Evolutionary conservation across 163 green algal species (phyloP).

Genomic region (Smithsoniella earleae): DNA sequence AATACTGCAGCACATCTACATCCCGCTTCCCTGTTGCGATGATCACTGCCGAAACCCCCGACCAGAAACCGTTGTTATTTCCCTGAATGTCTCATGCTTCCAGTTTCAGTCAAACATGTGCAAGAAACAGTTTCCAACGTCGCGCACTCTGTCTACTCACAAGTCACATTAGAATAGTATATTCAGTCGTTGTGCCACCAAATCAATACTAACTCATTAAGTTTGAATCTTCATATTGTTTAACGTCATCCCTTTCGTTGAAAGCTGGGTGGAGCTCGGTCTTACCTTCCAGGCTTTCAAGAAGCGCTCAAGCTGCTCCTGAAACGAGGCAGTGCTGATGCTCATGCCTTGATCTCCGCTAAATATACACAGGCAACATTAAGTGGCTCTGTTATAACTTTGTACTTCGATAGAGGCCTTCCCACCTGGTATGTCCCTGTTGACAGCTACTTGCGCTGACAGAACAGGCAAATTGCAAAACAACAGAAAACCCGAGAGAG

Average conservation of each 20-base stretch:
- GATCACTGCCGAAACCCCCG: not conserved
- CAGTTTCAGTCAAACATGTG: not conserved
- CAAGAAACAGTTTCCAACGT: no score
- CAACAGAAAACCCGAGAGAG: no score
- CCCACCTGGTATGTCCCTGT: no score
- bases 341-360: not conserved
- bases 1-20: slow-evolving; percentile 76
- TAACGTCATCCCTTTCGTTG: not conserved
- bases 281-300: slow-evolving; percentile 21
- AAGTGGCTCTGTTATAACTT: no score
- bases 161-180: no score
- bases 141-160: no score
- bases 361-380: no score
- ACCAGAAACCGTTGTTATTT: not conserved
- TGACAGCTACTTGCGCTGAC: no score
- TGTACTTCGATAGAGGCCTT: no score
- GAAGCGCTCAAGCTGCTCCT: slow-evolving; percentile 18
- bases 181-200: not conserved
- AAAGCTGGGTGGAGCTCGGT: no score
- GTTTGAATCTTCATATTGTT: not conserved
- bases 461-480: no score
- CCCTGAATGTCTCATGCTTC: not conserved
- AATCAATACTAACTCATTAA: not conserved
- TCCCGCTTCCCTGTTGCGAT: slow-evolving; percentile 27
- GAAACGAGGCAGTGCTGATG: not conserved